Evolutionary conservation across 2,329 filamentous ascomycete genomes (phyloP).

Genomic region (Monilinia aucupariae): DNA sequence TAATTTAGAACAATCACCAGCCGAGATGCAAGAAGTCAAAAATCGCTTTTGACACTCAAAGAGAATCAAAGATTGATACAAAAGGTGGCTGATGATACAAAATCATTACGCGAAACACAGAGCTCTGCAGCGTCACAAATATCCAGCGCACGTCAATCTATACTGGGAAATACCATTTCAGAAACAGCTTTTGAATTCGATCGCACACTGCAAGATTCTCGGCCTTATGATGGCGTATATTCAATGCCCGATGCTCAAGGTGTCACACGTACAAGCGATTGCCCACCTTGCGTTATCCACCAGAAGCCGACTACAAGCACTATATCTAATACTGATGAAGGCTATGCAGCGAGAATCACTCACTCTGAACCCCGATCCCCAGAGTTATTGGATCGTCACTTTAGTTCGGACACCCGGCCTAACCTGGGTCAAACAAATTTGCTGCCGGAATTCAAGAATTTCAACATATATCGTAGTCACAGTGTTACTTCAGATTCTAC

Average conservation of each 20-base stretch:
- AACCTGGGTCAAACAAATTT: neutral
- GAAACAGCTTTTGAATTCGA: conserved; percentile 4
- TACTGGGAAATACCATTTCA: neutral
- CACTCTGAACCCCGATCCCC: neutral
- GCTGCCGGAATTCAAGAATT: conserved; percentile 1
- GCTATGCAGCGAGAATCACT: neutral
- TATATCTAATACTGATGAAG: neutral
- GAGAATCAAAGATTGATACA: conserved; percentile 14
- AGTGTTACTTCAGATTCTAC: neutral
- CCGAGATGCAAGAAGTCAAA: conserved; percentile 11
- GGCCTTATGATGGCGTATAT: neutral
- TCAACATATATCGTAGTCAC: conserved; percentile 6
- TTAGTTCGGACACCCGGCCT: neutral
- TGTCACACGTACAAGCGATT: neutral
- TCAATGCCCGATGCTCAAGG: neutral
- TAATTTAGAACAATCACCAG: neutral
- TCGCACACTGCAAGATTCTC: neutral
- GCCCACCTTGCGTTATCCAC: neutral
- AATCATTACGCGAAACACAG: conserved; percentile 11
- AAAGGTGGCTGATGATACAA: conserved; percentile 20
- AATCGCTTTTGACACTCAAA: conserved; percentile 7
- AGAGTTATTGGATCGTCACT: neutral
- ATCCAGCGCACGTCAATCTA: neutral
- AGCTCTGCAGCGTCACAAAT: conserved; percentile 8
- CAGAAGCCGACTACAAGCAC: neutral